These are phyloP conservation scores for Arachis hypogaea DNA, from an alignment of 306 rosid species.

Conservation along the genomic window DNA sequence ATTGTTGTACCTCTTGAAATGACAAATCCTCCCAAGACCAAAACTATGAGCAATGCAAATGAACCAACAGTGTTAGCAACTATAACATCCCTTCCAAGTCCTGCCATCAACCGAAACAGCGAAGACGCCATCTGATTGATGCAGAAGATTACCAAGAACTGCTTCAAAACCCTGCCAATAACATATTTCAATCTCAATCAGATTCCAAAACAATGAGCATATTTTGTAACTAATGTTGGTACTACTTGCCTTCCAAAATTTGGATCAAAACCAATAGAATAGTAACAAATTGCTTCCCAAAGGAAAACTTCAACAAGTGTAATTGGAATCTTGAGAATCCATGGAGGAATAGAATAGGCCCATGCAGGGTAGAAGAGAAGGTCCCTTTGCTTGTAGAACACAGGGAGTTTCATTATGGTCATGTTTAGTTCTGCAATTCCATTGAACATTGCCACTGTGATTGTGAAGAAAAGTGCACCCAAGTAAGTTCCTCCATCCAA, in stretches of 20 bases:
- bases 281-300: conserved; percentile 81
- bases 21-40: conserved; percentile 88
- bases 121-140: conserved; percentile 86
- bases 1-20: conserved; percentile 68
- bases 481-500: conserved; percentile 73
- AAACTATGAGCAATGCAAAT: conserved; percentile 60
- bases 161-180: conserved; percentile 71
- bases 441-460: conserved; percentile 75
- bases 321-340: conserved; percentile 90
- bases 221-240: background rate
- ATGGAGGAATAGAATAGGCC: conserved; percentile 82
- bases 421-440: conserved; percentile 84
- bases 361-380: conserved; percentile 87
- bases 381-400: conserved; percentile 91
- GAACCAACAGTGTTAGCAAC: conserved; percentile 76
- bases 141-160: conserved; percentile 65
- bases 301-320: conserved; percentile 64
- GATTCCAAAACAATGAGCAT: conserved; percentile 4
- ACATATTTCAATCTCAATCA: too few relatives aligned
- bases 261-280: conserved; percentile 81
- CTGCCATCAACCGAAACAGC: conserved; percentile 74
- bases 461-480: conserved; percentile 85
- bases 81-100: conserved; percentile 69
- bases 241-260: conserved; percentile 62
- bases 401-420: conserved; percentile 84